A percentile compares a stretch with the other conserved stretches of the same genome.
These are phyloP conservation scores for Leptographium galeiforme DNA, from an alignment of 2,329 filamentous ascomycete species.

Conservation along the genomic window DNA sequence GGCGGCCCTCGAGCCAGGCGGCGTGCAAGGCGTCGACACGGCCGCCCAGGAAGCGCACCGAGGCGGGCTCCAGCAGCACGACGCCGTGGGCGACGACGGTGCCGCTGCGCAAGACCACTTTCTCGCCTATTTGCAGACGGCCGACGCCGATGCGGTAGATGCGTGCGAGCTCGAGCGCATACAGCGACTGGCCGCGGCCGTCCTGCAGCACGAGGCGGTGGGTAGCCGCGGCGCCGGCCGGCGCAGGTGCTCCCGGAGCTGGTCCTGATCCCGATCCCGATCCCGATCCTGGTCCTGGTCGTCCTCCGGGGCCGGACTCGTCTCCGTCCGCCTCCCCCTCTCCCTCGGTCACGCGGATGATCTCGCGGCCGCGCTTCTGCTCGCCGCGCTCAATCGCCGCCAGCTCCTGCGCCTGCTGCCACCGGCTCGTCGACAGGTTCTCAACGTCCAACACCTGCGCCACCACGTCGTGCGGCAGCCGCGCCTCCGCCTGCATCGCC, in stretches of 20 bases:
- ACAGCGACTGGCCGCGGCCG: slow-evolving; percentile 51
- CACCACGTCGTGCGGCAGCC: slow-evolving; percentile 47
- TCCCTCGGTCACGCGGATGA: slow-evolving; percentile 50
- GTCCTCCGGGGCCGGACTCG: not conserved
- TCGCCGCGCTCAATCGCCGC: slow-evolving; percentile 63
- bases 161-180: slow-evolving; percentile 56
- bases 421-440: slow-evolving; percentile 65
- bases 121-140: slow-evolving; percentile 62
- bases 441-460: slow-evolving; percentile 81
- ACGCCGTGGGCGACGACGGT: slow-evolving; percentile 60
- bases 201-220: slow-evolving; percentile 81
- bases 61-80: slow-evolving; percentile 60
- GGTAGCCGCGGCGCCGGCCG: slow-evolving; percentile 31
- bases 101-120: slow-evolving; percentile 57
- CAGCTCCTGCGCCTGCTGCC: slow-evolving; percentile 77
- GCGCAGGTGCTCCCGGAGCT: not conserved
- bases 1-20: slow-evolving; percentile 59
- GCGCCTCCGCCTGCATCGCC: slow-evolving; percentile 33
- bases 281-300: not conserved
- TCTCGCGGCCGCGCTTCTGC: slow-evolving; percentile 60
- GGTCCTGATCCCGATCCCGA: no score
- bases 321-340: slow-evolving; percentile 27
- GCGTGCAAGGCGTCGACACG: slow-evolving; percentile 73
- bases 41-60: slow-evolving; percentile 65
- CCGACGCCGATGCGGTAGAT: slow-evolving; percentile 53